These are phyloP conservation scores for Persicaria maculosa DNA, from an alignment of 148 eudicot genomes.

Conservation along the genomic window DNA sequence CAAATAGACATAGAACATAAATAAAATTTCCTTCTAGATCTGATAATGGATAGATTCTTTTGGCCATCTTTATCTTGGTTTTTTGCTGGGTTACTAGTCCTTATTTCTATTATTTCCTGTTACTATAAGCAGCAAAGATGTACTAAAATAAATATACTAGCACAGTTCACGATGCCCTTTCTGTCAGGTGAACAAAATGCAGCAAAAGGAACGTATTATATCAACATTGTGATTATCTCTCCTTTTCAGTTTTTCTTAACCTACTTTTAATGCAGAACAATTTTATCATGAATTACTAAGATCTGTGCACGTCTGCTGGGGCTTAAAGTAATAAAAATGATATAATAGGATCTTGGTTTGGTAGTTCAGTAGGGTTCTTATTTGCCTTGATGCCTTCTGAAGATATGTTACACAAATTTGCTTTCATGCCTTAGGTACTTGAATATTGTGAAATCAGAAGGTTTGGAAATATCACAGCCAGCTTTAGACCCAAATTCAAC, in stretches of 20 bases:
- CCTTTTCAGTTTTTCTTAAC: neutral
- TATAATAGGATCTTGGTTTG: too few relatives aligned
- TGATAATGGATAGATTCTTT: neutral
- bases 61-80: neutral
- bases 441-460: slow-evolving; percentile 61
- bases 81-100: neutral
- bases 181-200: neutral
- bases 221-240: neutral
- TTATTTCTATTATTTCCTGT: neutral
- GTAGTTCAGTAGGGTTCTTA: neutral
- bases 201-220: neutral
- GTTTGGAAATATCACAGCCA: slow-evolving; percentile 91
- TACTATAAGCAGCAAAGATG: neutral
- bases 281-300: neutral
- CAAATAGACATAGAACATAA: neutral
- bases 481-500: slow-evolving; percentile 90
- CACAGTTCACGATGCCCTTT: neutral
- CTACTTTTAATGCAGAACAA: neutral
- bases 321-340: too few relatives aligned
- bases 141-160: neutral
- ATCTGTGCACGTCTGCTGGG: too few relatives aligned
- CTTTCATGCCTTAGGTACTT: slow-evolving; percentile 50
- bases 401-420: neutral
- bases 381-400: neutral
- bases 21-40: too few relatives aligned